phyloP scores from a whole-genome alignment of 164 flowering plant species.

The Buxus sempervirens region DNA sequence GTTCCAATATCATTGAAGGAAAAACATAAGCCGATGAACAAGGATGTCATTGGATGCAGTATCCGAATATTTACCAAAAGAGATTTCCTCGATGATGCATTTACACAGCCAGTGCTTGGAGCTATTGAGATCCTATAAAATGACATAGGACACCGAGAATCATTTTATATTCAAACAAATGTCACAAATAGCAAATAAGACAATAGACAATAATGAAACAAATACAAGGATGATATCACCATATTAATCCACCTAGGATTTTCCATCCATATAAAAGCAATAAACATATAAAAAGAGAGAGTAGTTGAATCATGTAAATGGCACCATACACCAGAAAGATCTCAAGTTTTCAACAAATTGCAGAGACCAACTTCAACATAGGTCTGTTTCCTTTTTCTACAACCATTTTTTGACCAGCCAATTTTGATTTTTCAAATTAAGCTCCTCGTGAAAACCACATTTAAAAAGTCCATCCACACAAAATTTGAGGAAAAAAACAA shows the following conservation, averaged over 20 bases:
- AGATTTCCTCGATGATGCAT: conserved; percentile 25
- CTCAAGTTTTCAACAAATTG: not conserved
- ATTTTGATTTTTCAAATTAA: not conserved
- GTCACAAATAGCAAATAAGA: not conserved
- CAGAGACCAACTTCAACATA: not conserved
- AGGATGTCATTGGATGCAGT: not conserved
- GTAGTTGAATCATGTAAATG: not conserved
- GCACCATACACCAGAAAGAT: not conserved
- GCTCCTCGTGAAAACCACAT: not conserved
- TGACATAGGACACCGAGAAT: conserved; percentile 4
- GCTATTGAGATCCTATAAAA: conserved; percentile 26
- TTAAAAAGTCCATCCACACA: not conserved
- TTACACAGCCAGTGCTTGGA: conserved; percentile 7
- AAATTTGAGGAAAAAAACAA: not conserved
- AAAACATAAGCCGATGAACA: not conserved
- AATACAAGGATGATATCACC: not conserved
- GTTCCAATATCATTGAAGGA: too few relatives aligned
- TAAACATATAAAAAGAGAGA: not conserved
- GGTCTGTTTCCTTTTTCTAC: not conserved
- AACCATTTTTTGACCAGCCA: not conserved
- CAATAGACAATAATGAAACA: not conserved
- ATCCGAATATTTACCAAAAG: conserved; percentile 21
- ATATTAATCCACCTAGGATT: conserved; percentile 11
- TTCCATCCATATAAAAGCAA: too few relatives aligned
- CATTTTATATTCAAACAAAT: not conserved